Evolutionary conservation across 805 yeast genomes (phyloP), one percentile per base, ranked within the genome.

Genomic region (Ogataea henricii): DNA sequence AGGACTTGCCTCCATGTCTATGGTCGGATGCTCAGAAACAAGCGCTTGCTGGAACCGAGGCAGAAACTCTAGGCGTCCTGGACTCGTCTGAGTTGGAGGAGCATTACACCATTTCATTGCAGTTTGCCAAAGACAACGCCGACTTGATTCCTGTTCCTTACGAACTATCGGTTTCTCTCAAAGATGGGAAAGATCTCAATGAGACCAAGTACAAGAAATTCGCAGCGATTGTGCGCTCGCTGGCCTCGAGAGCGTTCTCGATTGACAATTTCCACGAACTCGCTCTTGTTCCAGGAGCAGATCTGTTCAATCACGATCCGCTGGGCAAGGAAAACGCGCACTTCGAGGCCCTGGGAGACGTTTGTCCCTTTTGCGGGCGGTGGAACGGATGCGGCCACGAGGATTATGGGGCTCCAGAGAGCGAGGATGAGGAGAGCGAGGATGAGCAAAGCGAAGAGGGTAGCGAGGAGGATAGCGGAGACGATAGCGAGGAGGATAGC

Each of bases 251-350:
- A 51, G 90, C 91, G 1, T 91, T 92, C 63, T 83, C 82, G 34
- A 79, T 91, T 23, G 98, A 92, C 64, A 73, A 74, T 42, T 90
- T 66, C 61, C 89, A 85, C 57, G 87, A 82, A 26, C 72, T 84
- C 25, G 89, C 87, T 0, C 69, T 92, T 42, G 96, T 91, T 20
- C 97, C 97, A 0, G 88, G 90, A 13, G 97, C 97, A 0, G 96
- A 91, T 66, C 69, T 92, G 29, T 89, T 90, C 68, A 91, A 91
- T 56, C 97, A 90, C 60, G 63, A 69, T 35, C 64, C 73, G 5
- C 74, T 68, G 12, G 81, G 65, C 1, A 59, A 67, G 5, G 90
- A 87, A 51, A 73, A 79, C 55, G 89, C 83, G 8, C 85, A 83
- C 65, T 88, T 89, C 60, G 86, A 81, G 48, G 69, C 83, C 3